These are phyloP conservation scores for Trametes hirsuta DNA, from an alignment of 1,284 basidiomycete genomes.

Conservation along the genomic window DNA sequence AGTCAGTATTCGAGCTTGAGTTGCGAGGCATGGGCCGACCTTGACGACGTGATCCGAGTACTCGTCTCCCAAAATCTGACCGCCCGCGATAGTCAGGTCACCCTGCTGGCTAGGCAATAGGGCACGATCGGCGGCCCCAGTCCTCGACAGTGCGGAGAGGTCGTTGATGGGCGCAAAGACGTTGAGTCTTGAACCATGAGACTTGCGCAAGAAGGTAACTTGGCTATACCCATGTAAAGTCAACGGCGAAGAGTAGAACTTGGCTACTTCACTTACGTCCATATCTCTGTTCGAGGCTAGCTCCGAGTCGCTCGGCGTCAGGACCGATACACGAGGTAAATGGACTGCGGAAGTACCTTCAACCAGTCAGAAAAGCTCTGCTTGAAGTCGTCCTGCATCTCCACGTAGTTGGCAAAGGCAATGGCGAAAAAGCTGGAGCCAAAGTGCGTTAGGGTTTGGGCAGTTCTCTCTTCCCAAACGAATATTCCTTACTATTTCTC, in stretches of 20 bases:
- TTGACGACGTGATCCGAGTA: slow-evolving; percentile 93
- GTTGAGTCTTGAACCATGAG: slow-evolving; percentile 76
- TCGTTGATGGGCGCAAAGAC: slow-evolving; percentile 91
- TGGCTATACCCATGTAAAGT: slow-evolving; percentile 53
- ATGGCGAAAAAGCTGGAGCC: slow-evolving; percentile 88
- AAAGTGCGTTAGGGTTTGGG: slow-evolving; percentile 23
- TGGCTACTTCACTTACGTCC: slow-evolving; percentile 67
- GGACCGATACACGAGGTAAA: no score
- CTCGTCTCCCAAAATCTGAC: slow-evolving; percentile 89
- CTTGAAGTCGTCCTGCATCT: slow-evolving; percentile 65
- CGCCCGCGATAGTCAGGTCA: slow-evolving; percentile 80
- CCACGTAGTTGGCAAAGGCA: slow-evolving; percentile 92
- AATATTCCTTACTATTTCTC: slow-evolving; percentile 71
- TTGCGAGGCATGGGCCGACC: slow-evolving; percentile 42
- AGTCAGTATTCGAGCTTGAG: not conserved
- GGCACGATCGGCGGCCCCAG: slow-evolving; percentile 56
- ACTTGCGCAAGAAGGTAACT: slow-evolving; percentile 83
- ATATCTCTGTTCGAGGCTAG: slow-evolving; percentile 87
- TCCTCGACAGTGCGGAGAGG: slow-evolving; percentile 76
- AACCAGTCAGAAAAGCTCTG: slow-evolving; percentile 89
- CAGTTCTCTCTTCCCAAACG: not conserved
- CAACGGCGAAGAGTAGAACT: not conserved
- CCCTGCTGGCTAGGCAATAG: slow-evolving; percentile 70
- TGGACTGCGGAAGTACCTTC: slow-evolving; percentile 48
- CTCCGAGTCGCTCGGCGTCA: not conserved